phyloP scores from a whole-genome alignment of 495 filamentous ascomycete species.

The Tuber umbilicatum region DNA sequence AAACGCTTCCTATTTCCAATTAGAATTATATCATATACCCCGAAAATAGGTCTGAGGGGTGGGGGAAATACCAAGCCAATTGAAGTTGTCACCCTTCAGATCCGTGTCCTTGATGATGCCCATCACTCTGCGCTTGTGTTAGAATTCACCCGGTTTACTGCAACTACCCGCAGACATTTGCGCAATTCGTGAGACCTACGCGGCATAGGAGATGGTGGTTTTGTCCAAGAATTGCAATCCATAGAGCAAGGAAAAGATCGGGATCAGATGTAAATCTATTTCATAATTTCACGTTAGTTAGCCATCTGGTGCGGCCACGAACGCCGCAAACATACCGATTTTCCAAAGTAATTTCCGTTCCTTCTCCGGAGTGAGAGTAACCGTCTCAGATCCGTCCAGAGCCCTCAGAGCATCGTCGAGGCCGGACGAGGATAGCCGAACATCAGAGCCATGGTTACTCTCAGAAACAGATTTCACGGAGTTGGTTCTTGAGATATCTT shows the following conservation, averaged over 20 bases:
- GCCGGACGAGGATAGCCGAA: background rate
- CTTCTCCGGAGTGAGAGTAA: background rate
- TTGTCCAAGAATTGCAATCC: conserved; percentile 3
- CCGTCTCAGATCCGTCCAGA: background rate
- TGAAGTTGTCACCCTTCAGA: background rate
- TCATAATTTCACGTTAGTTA: background rate
- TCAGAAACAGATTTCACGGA: background rate
- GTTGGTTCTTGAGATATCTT: background rate
- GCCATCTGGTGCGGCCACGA: background rate
- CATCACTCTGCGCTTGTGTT: background rate
- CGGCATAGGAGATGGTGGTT: background rate
- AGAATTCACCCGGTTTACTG: background rate
- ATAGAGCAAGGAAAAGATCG: background rate
- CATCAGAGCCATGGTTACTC: background rate
- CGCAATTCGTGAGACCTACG: background rate
- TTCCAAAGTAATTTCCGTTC: background rate
- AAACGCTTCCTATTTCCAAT: background rate
- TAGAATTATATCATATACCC: background rate
- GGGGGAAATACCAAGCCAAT: background rate
- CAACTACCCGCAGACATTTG: background rate
- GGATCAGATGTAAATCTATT: background rate
- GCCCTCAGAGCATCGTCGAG: background rate
- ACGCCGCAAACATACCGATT: background rate
- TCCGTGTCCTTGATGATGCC: background rate
- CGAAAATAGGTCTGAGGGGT: background rate